Percentiles rank a stretch among this genome's conserved stretches.
Conservation (phyloP, 148 eudicot genomes). For the Chenopodium suecicum region DNA sequence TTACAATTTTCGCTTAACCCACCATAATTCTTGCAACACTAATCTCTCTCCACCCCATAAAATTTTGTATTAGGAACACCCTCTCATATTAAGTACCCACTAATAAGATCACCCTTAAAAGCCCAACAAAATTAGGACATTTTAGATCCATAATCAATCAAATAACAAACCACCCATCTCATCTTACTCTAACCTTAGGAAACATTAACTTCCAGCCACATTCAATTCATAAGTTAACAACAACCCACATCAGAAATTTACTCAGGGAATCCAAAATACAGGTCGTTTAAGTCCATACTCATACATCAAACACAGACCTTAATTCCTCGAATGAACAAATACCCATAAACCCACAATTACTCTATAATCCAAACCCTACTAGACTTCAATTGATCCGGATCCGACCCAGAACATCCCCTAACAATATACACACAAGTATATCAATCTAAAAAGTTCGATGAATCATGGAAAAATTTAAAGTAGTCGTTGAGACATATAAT, state of each 20-base stretch:
- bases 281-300: not conserved
- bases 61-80: not conserved
- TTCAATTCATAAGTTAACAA: no score
- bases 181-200: not conserved
- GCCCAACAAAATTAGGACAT: not conserved
- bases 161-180: not conserved
- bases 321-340: not conserved
- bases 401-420: no score
- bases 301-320: not conserved
- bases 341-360: not conserved
- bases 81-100: not conserved
- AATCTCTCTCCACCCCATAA: no score
- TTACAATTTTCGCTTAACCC: not conserved
- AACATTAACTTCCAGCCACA: not conserved
- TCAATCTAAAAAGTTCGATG: not conserved
- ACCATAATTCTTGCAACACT: not conserved
- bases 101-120: not conserved
- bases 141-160: not conserved
- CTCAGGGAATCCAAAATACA: not conserved
- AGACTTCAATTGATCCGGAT: no score
- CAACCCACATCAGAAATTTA: not conserved
- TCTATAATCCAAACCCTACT: no score
- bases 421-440: no score
- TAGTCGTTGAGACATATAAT: not conserved
- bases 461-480: not conserved